Conservation (phyloP, 805 yeast genomes). For the Blastobotrys chiropterorum region DNA sequence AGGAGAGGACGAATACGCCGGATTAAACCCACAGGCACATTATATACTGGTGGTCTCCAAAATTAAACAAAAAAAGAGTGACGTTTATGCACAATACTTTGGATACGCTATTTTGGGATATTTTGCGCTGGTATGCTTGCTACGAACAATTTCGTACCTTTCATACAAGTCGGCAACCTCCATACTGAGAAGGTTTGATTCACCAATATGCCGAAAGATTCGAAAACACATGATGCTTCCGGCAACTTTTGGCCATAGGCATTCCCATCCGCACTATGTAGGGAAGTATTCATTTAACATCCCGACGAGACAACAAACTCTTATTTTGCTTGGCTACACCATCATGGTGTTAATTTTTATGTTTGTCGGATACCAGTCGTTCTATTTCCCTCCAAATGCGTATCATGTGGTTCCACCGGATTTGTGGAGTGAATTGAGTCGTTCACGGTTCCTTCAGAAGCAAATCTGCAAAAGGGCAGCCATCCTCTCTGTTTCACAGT, state of each 20-base stretch:
- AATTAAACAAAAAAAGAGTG: neutral
- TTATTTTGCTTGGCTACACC: constrained; percentile 32
- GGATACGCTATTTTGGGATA: constrained; percentile 1
- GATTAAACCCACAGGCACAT: neutral
- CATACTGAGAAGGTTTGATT: neutral
- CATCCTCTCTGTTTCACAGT: constrained; percentile 42
- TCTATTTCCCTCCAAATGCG: constrained; percentile 8
- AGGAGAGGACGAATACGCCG: neutral
- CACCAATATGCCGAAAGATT: constrained; percentile 5
- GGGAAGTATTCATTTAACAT: constrained; percentile 19
- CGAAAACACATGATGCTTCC: constrained; percentile 26
- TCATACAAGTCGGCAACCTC: neutral
- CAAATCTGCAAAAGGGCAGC: constrained; percentile 41
- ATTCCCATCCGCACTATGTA: constrained; percentile 18
- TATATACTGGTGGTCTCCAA: neutral
- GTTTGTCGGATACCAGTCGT: constrained; percentile 17
- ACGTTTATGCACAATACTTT: neutral
- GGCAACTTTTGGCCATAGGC: constrained; percentile 24
- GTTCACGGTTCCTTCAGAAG: constrained; percentile 33
- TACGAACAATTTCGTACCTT: constrained; percentile 2
- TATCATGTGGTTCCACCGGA: constrained; percentile 19
- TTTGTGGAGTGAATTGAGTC: neutral
- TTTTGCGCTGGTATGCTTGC: neutral
- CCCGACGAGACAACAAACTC: constrained; percentile 37
- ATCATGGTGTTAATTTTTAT: constrained; percentile 29